Conservation (phyloP, 192 early-diverging fungal genomes). For the Coemansia sp. region DNA sequence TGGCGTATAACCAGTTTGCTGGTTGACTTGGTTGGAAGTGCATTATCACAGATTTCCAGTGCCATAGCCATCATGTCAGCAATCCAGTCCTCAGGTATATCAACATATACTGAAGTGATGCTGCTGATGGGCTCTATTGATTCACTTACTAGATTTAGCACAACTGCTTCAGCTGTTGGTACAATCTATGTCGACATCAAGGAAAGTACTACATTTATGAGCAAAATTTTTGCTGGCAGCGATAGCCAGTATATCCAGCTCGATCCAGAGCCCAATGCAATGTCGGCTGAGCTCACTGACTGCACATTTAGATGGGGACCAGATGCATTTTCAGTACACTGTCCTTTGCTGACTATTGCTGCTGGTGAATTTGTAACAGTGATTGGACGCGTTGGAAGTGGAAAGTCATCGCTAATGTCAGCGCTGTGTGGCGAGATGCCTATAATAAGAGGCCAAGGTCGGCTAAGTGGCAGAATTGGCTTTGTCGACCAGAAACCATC, state of each 20-base stretch:
- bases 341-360: constrained; percentile 29
- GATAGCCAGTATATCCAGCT: constrained; percentile 3
- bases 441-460: neutral
- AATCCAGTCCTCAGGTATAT: constrained; percentile 27
- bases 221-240: constrained; percentile 2
- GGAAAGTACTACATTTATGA: constrained; percentile 5
- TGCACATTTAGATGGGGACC: constrained; percentile 39
- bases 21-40: constrained; percentile 29
- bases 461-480: neutral
- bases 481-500: neutral
- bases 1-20: constrained; percentile 17
- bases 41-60: constrained; percentile 56
- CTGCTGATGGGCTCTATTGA: constrained; percentile 24
- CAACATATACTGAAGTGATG: constrained; percentile 13
- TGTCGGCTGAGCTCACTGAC: constrained; percentile 13
- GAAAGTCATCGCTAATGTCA: neutral
- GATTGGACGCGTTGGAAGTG: neutral
- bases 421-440: neutral
- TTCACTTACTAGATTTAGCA: constrained; percentile 18
- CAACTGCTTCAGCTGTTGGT: neutral
- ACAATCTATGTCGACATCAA: neutral
- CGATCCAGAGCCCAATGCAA: neutral
- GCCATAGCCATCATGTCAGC: constrained; percentile 60
- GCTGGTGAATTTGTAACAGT: neutral
- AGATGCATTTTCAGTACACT: constrained; percentile 56